Conservation (phyloP, 179 eudicot species). For the Corrigiola litoralis region DNA sequence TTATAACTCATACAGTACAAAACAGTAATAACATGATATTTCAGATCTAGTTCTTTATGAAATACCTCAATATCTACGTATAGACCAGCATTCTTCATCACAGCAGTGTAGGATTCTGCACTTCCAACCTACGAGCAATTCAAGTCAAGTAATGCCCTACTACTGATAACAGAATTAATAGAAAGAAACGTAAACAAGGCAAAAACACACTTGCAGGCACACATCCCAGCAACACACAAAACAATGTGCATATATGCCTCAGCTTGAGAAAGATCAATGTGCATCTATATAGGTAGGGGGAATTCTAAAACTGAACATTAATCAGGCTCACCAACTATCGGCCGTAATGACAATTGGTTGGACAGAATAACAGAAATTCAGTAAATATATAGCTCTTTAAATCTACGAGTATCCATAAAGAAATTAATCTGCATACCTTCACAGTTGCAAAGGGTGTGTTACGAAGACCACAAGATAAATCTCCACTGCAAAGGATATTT, state of each 20-base stretch:
- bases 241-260: too few species aligned
- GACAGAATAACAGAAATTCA: not conserved
- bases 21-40: not conserved
- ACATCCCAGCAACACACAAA: not conserved
- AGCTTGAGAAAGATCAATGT: too few species aligned
- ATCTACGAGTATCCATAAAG: not conserved
- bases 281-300: too few species aligned
- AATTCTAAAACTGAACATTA: too few species aligned
- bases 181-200: not conserved
- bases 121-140: conserved; percentile 48
- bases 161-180: not conserved
- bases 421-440: conserved; percentile 41
- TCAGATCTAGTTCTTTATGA: not conserved
- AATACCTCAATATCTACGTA: conserved; percentile 70
- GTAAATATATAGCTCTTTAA: not conserved
- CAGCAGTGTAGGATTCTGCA: conserved; percentile 71
- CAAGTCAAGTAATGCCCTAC: not conserved
- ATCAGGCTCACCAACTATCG: too few species aligned
- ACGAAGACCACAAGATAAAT: conserved; percentile 79
- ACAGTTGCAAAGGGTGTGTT: conserved; percentile 74
- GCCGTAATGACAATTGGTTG: not conserved
- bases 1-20: not conserved
- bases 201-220: not conserved
- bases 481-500: conserved; percentile 52
- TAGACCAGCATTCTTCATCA: conserved; percentile 71